These are phyloP conservation scores for Colletotrichum lindemuthianum DNA, from an alignment of 2,329 filamentous ascomycete species.

Conservation along the genomic window DNA sequence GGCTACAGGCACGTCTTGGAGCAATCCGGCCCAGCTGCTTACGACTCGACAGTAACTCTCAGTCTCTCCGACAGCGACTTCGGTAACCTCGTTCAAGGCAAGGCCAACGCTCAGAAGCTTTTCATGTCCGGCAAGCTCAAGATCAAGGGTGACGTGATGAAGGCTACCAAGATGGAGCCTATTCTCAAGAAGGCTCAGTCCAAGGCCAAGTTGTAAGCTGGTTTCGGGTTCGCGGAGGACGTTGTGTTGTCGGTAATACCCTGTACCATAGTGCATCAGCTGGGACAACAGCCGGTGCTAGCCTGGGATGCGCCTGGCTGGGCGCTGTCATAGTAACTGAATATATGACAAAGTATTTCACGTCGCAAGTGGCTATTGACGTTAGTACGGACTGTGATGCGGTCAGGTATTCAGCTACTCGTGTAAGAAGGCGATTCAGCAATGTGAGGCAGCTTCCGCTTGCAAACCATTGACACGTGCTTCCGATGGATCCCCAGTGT, in stretches of 20 bases:
- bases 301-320: constrained; percentile 9
- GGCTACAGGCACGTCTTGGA: constrained; percentile 41
- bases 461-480: constrained; percentile 2
- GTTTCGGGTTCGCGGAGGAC: neutral
- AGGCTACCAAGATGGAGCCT: constrained; percentile 95
- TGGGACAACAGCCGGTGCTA: constrained; percentile 4
- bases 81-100: constrained; percentile 80
- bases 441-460: neutral
- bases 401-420: too few species aligned
- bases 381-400: neutral
- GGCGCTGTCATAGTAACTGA: constrained; percentile 28
- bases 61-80: constrained; percentile 88
- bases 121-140: constrained; percentile 99
- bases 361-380: neutral
- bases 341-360: constrained; percentile 22
- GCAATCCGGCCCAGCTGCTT: neutral
- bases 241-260: constrained; percentile 32
- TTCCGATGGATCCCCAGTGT: too few species aligned
- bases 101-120: constrained; percentile 92
- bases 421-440: neutral
- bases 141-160: constrained; percentile 98
- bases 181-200: constrained; percentile 88
- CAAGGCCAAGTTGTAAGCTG: constrained; percentile 82
- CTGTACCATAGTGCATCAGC: constrained; percentile 33
- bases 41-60: constrained; percentile 76